These are phyloP conservation scores for Cryptococcus sp. DNA, from an alignment of 1,284 basidiomycete genomes.

Conservation along the genomic window DNA sequence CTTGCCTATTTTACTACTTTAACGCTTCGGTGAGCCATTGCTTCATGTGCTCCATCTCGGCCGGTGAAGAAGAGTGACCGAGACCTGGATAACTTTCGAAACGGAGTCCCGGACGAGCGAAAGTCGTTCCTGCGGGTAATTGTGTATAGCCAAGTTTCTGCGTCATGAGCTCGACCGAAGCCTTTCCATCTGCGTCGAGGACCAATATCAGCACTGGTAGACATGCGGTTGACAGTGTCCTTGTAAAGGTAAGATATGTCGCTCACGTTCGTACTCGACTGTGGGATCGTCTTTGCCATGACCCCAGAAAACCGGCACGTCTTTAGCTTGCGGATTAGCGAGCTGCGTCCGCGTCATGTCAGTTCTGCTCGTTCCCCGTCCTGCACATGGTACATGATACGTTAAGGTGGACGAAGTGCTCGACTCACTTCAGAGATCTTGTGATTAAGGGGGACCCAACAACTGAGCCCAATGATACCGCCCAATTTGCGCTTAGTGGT, in stretches of 20 bases:
- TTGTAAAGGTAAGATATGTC: background rate
- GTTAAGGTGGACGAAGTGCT: background rate
- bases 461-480: constrained; percentile 71
- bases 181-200: constrained; percentile 52
- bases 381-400: background rate
- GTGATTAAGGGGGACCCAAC: constrained; percentile 69
- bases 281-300: constrained; percentile 78
- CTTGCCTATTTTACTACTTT: constrained; percentile 30
- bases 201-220: background rate
- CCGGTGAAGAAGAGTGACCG: constrained; percentile 63
- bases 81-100: constrained; percentile 54
- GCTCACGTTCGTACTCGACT: constrained; percentile 59
- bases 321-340: constrained; percentile 45
- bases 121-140: constrained; percentile 35
- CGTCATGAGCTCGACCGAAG: constrained; percentile 63
- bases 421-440: constrained; percentile 65
- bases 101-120: constrained; percentile 53
- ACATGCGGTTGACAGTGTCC: no score
- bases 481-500: constrained; percentile 68
- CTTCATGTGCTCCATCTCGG: constrained; percentile 66
- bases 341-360: constrained; percentile 18
- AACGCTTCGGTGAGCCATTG: constrained; percentile 41
- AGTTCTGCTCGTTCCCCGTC: background rate
- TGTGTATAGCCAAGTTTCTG: constrained; percentile 58
- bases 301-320: constrained; percentile 82